Conservation (phyloP, 345 rosid species). For the Cardamine chenopodiifolia region DNA sequence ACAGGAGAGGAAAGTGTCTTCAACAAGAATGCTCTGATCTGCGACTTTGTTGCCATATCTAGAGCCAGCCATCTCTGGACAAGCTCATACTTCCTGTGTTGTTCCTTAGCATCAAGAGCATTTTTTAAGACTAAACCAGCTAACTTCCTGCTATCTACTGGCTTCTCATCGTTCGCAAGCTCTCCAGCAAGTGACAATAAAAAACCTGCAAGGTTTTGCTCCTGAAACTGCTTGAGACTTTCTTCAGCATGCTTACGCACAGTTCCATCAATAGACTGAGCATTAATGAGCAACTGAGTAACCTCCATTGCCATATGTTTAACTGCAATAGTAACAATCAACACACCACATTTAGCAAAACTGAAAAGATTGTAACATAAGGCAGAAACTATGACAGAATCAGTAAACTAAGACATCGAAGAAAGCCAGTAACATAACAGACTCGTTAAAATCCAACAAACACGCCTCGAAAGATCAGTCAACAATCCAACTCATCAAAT, state of each 20-base stretch:
- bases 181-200: conserved; percentile 68
- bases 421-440: too few species aligned
- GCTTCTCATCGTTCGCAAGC: conserved; percentile 69
- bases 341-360: neutral
- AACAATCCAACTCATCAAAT: neutral
- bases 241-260: conserved; percentile 77
- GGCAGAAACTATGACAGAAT: neutral
- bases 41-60: conserved; percentile 58
- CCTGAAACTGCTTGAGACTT: conserved; percentile 65
- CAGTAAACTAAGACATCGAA: conserved; percentile 6
- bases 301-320: conserved; percentile 53
- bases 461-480: too few species aligned
- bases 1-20: conserved; percentile 64
- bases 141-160: conserved; percentile 72
- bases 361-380: too few species aligned
- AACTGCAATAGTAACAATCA: conserved; percentile 30
- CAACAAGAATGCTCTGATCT: conserved; percentile 59
- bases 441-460: too few species aligned
- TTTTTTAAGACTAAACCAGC: conserved; percentile 72
- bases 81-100: conserved; percentile 68
- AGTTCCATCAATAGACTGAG: conserved; percentile 69
- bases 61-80: conserved; percentile 73
- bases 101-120: conserved; percentile 79
- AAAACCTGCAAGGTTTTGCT: conserved; percentile 67
- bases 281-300: conserved; percentile 72